Evolutionary conservation across 352 stramenopile species (phyloP).

Genomic region (Blastocystis sp.): DNA sequence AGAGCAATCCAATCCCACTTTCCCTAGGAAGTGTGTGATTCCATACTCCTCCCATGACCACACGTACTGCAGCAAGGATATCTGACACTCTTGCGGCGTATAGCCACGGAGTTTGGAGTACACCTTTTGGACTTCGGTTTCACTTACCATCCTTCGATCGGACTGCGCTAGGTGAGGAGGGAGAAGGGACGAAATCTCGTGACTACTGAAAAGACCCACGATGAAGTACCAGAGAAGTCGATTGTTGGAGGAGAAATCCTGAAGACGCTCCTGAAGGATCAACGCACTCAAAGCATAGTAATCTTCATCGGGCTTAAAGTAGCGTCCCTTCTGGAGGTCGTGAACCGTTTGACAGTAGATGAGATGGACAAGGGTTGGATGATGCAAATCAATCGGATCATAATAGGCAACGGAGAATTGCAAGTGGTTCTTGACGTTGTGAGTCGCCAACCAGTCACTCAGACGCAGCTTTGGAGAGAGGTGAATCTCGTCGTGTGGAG

Average conservation of each 20-base stretch:
- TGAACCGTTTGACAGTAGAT: conserved; percentile 25
- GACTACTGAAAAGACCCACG: no score
- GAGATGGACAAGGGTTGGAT: not conserved
- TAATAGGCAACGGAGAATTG: not conserved
- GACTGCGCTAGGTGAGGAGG: not conserved
- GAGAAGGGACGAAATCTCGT: not conserved
- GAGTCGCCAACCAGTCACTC: not conserved
- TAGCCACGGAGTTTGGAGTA: conserved; percentile 37
- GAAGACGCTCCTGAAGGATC: not conserved
- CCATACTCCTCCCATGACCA: conserved; percentile 14
- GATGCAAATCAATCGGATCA: not conserved
- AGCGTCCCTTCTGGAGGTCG: not conserved
- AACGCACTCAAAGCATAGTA: not conserved
- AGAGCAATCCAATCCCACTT: not conserved
- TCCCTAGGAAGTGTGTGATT: conserved; percentile 7
- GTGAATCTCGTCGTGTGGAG: not conserved
- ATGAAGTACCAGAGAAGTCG: conserved; percentile 4
- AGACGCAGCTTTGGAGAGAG: not conserved
- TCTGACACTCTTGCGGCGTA: conserved; percentile 1
- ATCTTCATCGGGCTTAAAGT: conserved; percentile 5
- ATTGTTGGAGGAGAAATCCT: conserved; percentile 12
- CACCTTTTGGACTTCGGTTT: conserved; percentile 10
- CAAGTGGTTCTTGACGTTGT: not conserved
- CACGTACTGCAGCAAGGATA: conserved; percentile 3
- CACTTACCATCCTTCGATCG: not conserved